Conservation (phyloP, 2,329 filamentous ascomycete species). For the Blastomyces percursus region DNA sequence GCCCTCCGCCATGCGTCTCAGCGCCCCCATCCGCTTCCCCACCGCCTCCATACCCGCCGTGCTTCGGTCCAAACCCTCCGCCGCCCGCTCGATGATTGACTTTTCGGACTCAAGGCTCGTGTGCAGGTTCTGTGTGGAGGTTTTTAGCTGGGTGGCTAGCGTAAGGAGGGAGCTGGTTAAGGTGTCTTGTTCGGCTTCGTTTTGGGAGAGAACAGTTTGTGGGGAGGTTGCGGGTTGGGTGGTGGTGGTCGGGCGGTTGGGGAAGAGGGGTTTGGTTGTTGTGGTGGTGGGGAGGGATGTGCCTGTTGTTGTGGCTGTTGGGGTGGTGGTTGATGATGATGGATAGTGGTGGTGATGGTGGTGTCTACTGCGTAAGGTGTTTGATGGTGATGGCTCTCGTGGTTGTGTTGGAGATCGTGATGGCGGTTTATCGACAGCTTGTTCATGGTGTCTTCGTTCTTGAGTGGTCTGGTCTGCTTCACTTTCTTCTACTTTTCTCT, state of each 20-base stretch:
- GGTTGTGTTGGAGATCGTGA: not conserved
- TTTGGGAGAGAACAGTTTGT: slow-evolving; percentile 55
- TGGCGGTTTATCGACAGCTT: not conserved
- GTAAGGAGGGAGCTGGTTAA: slow-evolving; percentile 70
- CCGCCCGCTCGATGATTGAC: slow-evolving; percentile 58
- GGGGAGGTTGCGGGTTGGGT: slow-evolving; percentile 8
- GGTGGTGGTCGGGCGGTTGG: not conserved
- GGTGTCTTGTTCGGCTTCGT: slow-evolving; percentile 71
- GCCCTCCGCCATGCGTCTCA: slow-evolving; percentile 71
- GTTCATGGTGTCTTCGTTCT: slow-evolving; percentile 8
- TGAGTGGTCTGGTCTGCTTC: slow-evolving; percentile 2
- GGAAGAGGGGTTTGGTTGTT: too few relatives aligned
- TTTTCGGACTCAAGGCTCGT: slow-evolving; percentile 62
- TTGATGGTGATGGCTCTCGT: slow-evolving; percentile 7
- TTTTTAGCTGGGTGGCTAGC: slow-evolving; percentile 68
- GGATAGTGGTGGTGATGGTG: slow-evolving; percentile 15
- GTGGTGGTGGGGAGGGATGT: slow-evolving; percentile 9
- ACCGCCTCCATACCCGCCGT: slow-evolving; percentile 66
- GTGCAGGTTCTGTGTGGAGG: slow-evolving; percentile 61
- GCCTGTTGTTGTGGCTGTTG: slow-evolving; percentile 14
- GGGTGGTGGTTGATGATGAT: slow-evolving; percentile 14
- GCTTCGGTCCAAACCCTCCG: slow-evolving; percentile 65
- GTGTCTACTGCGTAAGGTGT: slow-evolving; percentile 22
- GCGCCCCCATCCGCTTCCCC: slow-evolving; percentile 61
- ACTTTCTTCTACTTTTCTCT: not conserved